Evolutionary conservation across 768 basidiomycete species (phyloP).

Genomic region (Termitomyces sp.): DNA sequence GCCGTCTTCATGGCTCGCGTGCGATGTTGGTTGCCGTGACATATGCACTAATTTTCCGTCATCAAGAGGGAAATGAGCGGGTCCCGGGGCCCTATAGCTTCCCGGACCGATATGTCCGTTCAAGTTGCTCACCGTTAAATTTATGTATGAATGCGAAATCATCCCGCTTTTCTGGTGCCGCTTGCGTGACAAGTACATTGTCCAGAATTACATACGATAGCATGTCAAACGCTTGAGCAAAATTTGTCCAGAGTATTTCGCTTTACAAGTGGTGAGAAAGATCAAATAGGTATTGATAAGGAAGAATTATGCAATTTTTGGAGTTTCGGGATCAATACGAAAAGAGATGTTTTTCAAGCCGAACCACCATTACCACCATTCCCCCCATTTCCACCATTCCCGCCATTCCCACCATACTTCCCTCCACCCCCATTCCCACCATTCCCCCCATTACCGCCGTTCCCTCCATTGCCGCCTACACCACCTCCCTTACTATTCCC

Average conservation of each 20-base stretch:
- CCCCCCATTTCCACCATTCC: background rate
- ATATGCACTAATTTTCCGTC: background rate
- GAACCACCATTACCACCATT: background rate
- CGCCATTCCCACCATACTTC: background rate
- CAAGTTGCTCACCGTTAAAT: background rate
- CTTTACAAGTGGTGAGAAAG: too few species aligned
- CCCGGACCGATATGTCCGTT: background rate
- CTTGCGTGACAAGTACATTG: too few species aligned
- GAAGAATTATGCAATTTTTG: too few species aligned
- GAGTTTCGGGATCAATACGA: too few species aligned
- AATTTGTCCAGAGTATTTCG: too few species aligned
- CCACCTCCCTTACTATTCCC: too few species aligned
- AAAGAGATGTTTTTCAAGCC: too few species aligned
- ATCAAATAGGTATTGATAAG: too few species aligned
- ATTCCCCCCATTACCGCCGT: background rate
- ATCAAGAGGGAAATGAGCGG: background rate
- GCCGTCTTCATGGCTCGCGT: background rate
- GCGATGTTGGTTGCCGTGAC: background rate
- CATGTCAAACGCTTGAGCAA: too few species aligned
- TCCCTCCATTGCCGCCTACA: background rate
- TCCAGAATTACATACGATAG: too few species aligned
- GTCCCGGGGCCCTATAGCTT: background rate
- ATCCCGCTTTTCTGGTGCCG: background rate
- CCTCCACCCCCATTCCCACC: background rate
- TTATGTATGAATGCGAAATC: background rate